Evolutionary conservation across 345 rosid genomes (phyloP), one percentile per base, ranked within the genome.

Genomic region (Toxicodendron radicans): DNA sequence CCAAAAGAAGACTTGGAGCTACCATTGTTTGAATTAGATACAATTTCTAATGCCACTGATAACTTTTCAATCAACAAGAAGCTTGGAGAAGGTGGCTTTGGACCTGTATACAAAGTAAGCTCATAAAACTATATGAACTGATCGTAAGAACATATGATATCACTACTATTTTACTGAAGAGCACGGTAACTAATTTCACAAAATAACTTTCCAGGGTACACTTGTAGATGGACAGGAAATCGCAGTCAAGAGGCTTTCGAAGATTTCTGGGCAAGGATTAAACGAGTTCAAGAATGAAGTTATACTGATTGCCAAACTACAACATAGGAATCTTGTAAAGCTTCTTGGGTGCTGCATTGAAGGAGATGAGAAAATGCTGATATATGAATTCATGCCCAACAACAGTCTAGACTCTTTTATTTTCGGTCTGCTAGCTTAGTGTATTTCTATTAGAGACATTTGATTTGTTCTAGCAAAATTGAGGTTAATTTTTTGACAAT

Each of bases 221-320:
- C 68, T 88, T 1, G 13, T 4, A n/a, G 77, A 78, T 70, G 87
- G 88, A 18, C 82, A 75, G 43, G 85, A 86, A 71, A 81, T 88
- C 3, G 91, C 87, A 7, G 84, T 88, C 54, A 88, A 88, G 58
- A 84, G 89, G 76, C 81, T 85, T 12, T 84, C 89, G 0, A 64
- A 27, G 49, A 74, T 61, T 71, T 88, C 91, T 12, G 79, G 84
- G 5, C 87, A 83, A 77, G 91, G 91, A 45, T 0, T 63, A 33
- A 62, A 64, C 7, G 91, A 87, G 74, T 83, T 87, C 64, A 85
- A 73, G 73, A 87, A 80, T 20, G 88, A 87, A 61, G 87, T 79
- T 6, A 78, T 58, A 30, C 51, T 83, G 33, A 81, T 87, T 5
- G 83, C 85, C 10, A 85, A 85, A 71, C 84, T 87, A 68, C 91